These are phyloP conservation scores for Saccharomyces hybrid DNA, from an alignment of 1,139 yeast genomes.

Conservation along the genomic window DNA sequence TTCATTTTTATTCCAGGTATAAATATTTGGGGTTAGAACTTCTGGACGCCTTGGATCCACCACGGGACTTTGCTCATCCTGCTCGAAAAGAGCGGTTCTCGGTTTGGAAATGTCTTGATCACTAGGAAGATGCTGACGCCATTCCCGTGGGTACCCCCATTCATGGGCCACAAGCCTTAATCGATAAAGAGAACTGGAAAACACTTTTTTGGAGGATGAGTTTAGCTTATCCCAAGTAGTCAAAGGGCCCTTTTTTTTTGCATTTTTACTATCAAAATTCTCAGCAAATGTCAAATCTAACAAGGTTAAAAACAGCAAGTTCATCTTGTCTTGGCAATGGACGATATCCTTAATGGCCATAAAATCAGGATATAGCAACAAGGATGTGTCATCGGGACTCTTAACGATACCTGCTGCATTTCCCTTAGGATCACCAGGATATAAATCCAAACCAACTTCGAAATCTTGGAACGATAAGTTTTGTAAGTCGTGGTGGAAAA, in stretches of 20 bases:
- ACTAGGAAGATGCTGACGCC: constrained; percentile 32
- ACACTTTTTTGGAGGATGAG: constrained; percentile 15
- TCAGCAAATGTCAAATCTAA: constrained; percentile 23
- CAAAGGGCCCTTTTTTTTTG: constrained; percentile 28
- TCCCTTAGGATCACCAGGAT: constrained; percentile 19
- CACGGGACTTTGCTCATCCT: constrained; percentile 23
- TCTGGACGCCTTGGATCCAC: constrained; percentile 40
- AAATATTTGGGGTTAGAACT: constrained; percentile 27
- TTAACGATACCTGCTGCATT: constrained; percentile 10
- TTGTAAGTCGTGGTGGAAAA: constrained; percentile 31
- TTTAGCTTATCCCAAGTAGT: constrained; percentile 14
- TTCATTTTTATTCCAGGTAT: constrained; percentile 19
- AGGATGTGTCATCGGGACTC: constrained; percentile 5
- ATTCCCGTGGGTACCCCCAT: constrained; percentile 40
- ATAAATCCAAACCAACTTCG: constrained; percentile 43
- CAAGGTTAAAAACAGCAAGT: constrained; percentile 25
- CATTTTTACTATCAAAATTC: constrained; percentile 19
- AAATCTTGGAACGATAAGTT: constrained; percentile 43
- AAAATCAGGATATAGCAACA: constrained; percentile 23
- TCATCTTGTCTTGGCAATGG: constrained; percentile 27
- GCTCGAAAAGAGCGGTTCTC: constrained; percentile 18
- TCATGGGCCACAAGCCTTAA: constrained; percentile 32
- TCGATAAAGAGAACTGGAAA: constrained; percentile 37
- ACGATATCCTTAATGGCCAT: constrained; percentile 25
- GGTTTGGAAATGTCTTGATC: constrained; percentile 12